phyloP scores from a whole-genome alignment of 306 rosid genomes.

The Cucurbita pepo region DNA sequence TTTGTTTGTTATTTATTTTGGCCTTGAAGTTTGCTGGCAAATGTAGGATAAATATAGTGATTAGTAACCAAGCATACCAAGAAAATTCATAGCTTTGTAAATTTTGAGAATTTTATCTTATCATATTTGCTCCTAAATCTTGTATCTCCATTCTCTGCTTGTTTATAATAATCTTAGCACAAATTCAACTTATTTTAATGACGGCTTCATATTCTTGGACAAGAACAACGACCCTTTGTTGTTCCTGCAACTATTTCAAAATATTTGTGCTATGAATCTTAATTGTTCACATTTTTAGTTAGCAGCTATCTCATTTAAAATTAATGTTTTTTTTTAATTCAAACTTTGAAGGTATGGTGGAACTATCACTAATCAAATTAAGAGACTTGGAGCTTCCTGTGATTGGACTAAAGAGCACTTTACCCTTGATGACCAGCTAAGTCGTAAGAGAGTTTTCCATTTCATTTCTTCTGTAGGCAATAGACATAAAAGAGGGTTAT shows the following conservation, averaged over 20 bases:
- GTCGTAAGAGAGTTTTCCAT: slow-evolving; percentile 80
- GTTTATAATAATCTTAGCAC: neutral
- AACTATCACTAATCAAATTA: slow-evolving; percentile 85
- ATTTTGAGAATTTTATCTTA: neutral
- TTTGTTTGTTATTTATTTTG: slow-evolving; percentile 1
- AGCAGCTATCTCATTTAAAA: neutral
- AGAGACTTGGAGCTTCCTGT: slow-evolving; percentile 98
- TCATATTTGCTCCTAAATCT: neutral
- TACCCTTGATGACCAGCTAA: slow-evolving; percentile 97
- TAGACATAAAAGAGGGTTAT: neutral
- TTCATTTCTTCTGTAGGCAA: slow-evolving; percentile 16
- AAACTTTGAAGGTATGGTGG: slow-evolving; percentile 64
- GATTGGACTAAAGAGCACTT: slow-evolving; percentile 94
- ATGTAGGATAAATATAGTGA: neutral
- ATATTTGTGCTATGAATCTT: neutral
- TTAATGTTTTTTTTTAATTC: neutral
- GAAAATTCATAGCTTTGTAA: neutral
- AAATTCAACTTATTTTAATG: neutral
- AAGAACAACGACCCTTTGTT: neutral
- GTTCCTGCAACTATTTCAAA: neutral
- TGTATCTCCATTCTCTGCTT: neutral
- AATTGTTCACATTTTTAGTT: neutral
- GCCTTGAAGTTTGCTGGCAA: slow-evolving; percentile 1
- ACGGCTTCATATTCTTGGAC: neutral
- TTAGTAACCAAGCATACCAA: neutral